These are phyloP conservation scores for Trichocomaceae sp. DNA, from an alignment of 2,329 filamentous ascomycete species.

Conservation along the genomic window DNA sequence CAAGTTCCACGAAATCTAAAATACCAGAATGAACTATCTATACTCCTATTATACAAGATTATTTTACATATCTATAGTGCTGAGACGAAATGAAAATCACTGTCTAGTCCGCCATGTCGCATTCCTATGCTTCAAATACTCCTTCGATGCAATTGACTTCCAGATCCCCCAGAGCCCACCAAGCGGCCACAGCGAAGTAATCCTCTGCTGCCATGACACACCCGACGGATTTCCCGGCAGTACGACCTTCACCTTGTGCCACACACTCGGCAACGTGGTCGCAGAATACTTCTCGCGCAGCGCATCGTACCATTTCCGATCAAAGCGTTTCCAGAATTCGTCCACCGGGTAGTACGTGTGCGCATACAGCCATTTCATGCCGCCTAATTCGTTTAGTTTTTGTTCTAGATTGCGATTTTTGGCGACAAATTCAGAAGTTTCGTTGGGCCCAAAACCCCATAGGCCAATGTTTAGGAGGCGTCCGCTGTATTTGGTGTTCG, in stretches of 20 bases:
- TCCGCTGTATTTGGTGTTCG: constrained; percentile 3
- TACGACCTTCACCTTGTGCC: constrained; percentile 28
- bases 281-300: constrained; percentile 37
- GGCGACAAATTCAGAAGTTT: constrained; percentile 53
- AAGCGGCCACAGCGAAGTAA: constrained; percentile 8
- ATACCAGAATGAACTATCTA: constrained; percentile 4
- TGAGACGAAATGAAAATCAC: background rate
- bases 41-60: background rate
- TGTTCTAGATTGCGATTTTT: constrained; percentile 66
- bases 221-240: constrained; percentile 12
- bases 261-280: constrained; percentile 27
- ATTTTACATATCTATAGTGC: background rate
- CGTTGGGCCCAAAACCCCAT: constrained; percentile 67
- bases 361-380: constrained; percentile 82
- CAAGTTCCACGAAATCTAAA: background rate
- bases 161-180: constrained; percentile 13
- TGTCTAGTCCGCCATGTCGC: constrained; percentile 12
- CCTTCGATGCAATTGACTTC: constrained; percentile 13
- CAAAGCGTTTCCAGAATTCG: constrained; percentile 41
- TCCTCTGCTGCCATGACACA: constrained; percentile 12
- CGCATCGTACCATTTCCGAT: constrained; percentile 31
- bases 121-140: constrained; percentile 13
- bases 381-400: constrained; percentile 62
- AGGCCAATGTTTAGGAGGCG: constrained; percentile 54
- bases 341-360: constrained; percentile 72